Evolutionary conservation across 345 rosid genomes (phyloP).

Genomic region (Ceriops zippeliana): DNA sequence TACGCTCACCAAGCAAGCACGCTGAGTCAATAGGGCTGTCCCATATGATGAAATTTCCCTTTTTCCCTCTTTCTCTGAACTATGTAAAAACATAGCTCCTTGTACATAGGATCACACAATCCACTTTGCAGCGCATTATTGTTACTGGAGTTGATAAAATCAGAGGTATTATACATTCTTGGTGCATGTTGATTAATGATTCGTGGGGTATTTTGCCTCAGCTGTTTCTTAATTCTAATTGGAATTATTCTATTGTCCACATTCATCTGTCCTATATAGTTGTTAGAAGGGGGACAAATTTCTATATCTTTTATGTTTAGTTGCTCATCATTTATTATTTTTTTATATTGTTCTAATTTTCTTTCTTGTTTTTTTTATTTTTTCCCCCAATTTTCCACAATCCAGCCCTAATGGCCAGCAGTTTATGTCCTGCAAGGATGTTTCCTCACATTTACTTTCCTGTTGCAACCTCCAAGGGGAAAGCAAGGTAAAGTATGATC

Average conservation of each 20-base stretch:
- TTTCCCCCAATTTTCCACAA: conserved; percentile 19
- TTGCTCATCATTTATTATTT: neutral
- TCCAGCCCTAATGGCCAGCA: conserved; percentile 73
- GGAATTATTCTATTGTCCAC: neutral
- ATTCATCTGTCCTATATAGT: neutral
- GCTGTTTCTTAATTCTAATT: conserved; percentile 1
- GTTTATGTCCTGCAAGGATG: conserved; percentile 73
- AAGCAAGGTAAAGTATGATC: conserved; percentile 25
- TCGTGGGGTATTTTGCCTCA: neutral
- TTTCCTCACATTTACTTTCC: conserved; percentile 47
- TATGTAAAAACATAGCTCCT: no score
- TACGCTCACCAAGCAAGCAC: no score
- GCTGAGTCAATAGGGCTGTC: no score
- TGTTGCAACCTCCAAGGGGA: conserved; percentile 29
- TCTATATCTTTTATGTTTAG: neutral
- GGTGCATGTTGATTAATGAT: neutral
- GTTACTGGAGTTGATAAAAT: neutral
- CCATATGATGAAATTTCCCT: no score
- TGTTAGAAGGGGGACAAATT: neutral
- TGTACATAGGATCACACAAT: no score
- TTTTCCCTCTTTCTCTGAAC: no score
- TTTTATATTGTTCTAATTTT: neutral
- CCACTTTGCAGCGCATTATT: no score
- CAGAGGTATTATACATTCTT: neutral
- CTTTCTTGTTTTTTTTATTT: conserved; percentile 16